Base-by-base conservation (phyloP, 805 yeast species). In the Zygoascus ofunaensis region DNA sequence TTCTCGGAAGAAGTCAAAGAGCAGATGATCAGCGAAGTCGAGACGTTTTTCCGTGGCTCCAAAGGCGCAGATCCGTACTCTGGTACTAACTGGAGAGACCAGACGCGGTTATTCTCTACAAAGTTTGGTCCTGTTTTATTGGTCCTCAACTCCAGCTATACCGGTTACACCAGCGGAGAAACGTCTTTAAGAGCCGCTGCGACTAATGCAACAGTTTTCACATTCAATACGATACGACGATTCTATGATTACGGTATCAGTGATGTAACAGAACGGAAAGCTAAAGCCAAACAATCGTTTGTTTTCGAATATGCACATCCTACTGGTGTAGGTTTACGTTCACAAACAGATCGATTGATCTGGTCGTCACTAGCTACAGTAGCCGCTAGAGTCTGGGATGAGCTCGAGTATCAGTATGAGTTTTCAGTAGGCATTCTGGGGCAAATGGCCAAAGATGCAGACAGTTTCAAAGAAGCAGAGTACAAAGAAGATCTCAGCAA, bases 11-110 rank as follows among this genome's bases (percentile, higher is more conserved):
- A 59, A 1, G 37, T 64, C 12, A 69, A 68, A 47, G 50, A 53
- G 1, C 62, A 62, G 1, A 53, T 77, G 12, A 52, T 70, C 2
- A 33, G 44, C 3, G 67, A 64, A 5, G 49, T 77, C 20, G 70
- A 61, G 26, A 17, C 38, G 0, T 49, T 55, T 7, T 49, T 70
- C 8, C 30, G 49, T 17, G 34, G 57, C 0, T 66, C 64, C 2
- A 65, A 20, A 17, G n/a, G n/a, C n/a, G 39, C 63, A 19, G 60
- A 68, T 44, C 73, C 77, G 4, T 59, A 57, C 34, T 33, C 53
- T 4, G 68, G 73, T 10, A 76, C 73, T 0, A 59, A 79, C 54
- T 79, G 86, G 85, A 78, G 72, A 52, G 47, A 59, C n/a, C 61
- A 71, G 2, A 70, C 79, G 0, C 68, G 66, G 39, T 66, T 61